Evolutionary conservation across 2,329 filamentous ascomycete genomes (phyloP), one percentile per base, ranked within the genome.

Genomic region (Ramularia endophylla): DNA sequence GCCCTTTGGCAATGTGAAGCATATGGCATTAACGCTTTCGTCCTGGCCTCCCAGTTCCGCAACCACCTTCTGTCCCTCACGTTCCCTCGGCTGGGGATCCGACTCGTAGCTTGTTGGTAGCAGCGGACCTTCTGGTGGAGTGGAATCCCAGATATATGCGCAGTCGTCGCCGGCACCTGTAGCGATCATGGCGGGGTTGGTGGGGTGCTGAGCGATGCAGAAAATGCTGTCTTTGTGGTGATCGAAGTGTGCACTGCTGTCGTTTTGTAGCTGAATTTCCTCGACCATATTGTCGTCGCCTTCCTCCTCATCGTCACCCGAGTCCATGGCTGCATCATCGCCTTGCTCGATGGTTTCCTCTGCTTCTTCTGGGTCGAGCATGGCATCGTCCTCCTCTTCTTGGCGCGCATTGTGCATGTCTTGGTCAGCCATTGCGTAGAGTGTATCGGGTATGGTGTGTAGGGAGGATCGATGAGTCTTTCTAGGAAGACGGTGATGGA

Each of bases 231-330:
- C 88, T 55, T 81, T 84, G 70, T 95, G 87, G 27, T 69, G 66
- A 70, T 97, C 92, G 60, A 97, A 95, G 71, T 94, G 90, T 46
- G 87, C 90, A 52, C 83, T 74, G 52, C 87, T 94, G 73, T 98
- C 90, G 72, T 97, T 98, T 49, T 92, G 80, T 5, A 97, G 74
- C 30, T 78, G 69, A 30, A 95, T 80, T 63, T 92, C 87, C 62
- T 83, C 70, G 43, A 71, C 59, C 38, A 72, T 65, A 54, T 81
- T 75, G 19, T 71, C 68, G 27, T 71, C 68, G 22, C 22, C 22
- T 38, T 76, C 74, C n/a, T 66, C 74, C 37, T 76, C 74, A n/a
- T 66, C 74, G 40, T 81, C 79, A 45, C 77, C 78, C 3, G 80
- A 85, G 58, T 90, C 87, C 87, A 95, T 94, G 78, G 40, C 86